Evolutionary conservation across 352 stramenopile species (phyloP).

Genomic region (Phytophthora sp.): DNA sequence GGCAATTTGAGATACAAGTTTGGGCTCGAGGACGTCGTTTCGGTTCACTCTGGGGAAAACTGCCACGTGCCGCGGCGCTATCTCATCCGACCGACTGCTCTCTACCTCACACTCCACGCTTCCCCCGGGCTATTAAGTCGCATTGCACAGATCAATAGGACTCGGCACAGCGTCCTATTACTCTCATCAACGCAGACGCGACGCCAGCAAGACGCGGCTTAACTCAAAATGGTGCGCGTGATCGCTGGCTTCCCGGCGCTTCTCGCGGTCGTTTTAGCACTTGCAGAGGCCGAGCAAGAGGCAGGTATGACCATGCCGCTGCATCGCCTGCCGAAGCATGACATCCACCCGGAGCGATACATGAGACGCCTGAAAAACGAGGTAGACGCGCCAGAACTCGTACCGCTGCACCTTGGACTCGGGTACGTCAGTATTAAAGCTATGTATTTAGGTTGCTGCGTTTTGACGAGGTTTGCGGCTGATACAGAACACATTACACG

Average conservation of each 20-base stretch:
- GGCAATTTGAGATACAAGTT: no score
- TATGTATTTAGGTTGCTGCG: not conserved
- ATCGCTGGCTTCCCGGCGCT: conserved; percentile 21
- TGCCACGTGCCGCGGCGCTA: conserved; percentile 39
- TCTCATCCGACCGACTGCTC: conserved; percentile 18
- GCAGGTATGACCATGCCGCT: conserved; percentile 47
- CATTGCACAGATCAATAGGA: not conserved
- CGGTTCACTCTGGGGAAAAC: conserved; percentile 26
- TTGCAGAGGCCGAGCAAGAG: conserved; percentile 8
- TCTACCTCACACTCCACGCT: conserved; percentile 10
- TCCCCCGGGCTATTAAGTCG: not conserved
- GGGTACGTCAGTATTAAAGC: conserved; percentile 38
- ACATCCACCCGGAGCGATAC: conserved; percentile 51
- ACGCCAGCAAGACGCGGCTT: conserved; percentile 10
- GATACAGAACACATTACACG: conserved; percentile 78
- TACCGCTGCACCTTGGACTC: conserved; percentile 72
- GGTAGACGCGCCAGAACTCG: conserved; percentile 50
- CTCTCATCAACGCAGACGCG: not conserved
- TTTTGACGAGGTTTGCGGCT: conserved; percentile 14
- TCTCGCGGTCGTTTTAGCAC: conserved; percentile 10
- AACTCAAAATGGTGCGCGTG: conserved; percentile 33
- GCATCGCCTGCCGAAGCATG: conserved; percentile 44
- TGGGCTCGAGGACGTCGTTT: conserved; percentile 25
- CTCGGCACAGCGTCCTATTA: not conserved
- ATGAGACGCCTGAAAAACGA: conserved; percentile 45